Percentiles rank a stretch among this genome's conserved stretches.
phyloP scores from a whole-genome alignment of 495 filamentous ascomycete species.

The Apodospora peruviana region DNA sequence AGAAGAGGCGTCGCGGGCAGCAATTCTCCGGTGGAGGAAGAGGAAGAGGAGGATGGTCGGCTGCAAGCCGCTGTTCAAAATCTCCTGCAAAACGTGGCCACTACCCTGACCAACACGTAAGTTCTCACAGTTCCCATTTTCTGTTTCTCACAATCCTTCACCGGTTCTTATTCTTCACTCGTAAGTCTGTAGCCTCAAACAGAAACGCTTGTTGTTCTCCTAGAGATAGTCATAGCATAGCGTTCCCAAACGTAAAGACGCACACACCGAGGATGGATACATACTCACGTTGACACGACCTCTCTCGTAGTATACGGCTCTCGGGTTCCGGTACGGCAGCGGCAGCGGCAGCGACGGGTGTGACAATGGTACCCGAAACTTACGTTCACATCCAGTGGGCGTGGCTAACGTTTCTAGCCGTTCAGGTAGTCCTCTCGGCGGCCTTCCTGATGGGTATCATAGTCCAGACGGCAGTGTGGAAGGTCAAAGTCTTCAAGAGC shows the following conservation, averaged over 20 bases:
- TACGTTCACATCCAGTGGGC: slow-evolving; percentile 19
- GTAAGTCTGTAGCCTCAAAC: neutral
- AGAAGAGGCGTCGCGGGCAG: no score
- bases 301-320: slow-evolving; percentile 14
- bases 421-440: slow-evolving; percentile 11
- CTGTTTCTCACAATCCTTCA: neutral
- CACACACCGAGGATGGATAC: neutral
- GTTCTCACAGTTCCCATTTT: neutral
- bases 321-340: no score
- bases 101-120: slow-evolving; percentile 22
- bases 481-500: slow-evolving; percentile 18
- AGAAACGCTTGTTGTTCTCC: no score
- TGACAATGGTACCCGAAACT: slow-evolving; percentile 9
- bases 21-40: no score
- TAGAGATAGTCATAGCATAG: no score
- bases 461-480: slow-evolving; percentile 25
- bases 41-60: neutral
- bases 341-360: slow-evolving; percentile 7
- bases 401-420: slow-evolving; percentile 18
- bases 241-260: no score
- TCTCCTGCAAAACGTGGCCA: slow-evolving; percentile 18
- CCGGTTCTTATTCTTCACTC: neutral
- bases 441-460: slow-evolving; percentile 20
- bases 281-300: neutral
- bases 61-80: slow-evolving; percentile 11